phyloP scores from a whole-genome alignment of 768 basidiomycete genomes.

The Zangia roseola region DNA sequence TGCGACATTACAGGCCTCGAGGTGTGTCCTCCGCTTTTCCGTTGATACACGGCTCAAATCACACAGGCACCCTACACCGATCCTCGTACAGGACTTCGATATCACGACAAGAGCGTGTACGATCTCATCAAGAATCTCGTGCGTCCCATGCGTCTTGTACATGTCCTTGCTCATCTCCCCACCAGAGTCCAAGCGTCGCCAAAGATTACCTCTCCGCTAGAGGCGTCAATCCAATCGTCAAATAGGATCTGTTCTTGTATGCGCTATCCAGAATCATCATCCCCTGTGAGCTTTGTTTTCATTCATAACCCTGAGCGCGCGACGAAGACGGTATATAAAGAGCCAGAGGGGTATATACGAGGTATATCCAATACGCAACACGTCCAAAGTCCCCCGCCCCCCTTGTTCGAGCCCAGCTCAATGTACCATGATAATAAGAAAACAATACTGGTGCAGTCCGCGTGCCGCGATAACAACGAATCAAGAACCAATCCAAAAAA shows the following conservation, averaged over 20 bases:
- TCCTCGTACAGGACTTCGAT: slow-evolving; percentile 74
- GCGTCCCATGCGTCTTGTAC: slow-evolving; percentile 8
- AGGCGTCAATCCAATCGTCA: slow-evolving; percentile 50
- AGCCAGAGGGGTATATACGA: too few relatives aligned
- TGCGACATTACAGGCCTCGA: slow-evolving; percentile 89
- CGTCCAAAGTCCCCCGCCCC: too few relatives aligned
- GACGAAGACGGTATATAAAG: too few relatives aligned
- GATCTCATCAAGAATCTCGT: slow-evolving; percentile 77
- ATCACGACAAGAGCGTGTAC: slow-evolving; percentile 86
- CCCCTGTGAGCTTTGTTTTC: too few relatives aligned
- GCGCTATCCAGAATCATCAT: too few relatives aligned
- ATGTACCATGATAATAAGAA: too few relatives aligned
- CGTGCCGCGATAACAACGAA: too few relatives aligned
- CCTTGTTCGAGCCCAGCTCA: too few relatives aligned
- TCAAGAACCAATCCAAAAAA: too few relatives aligned
- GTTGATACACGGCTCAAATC: neutral
- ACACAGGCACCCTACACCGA: slow-evolving; percentile 79
- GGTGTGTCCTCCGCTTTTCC: slow-evolving; percentile 36
- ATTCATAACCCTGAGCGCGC: too few relatives aligned
- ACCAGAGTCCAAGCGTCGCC: slow-evolving; percentile 63
- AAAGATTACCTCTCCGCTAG: slow-evolving; percentile 71
- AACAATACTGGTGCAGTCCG: too few relatives aligned
- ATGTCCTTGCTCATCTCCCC: neutral
- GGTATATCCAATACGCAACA: too few relatives aligned
- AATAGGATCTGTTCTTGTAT: slow-evolving; percentile 28